Base-by-base conservation (phyloP, 371 early-diverging fungal species). In the Umbelopsis sp. region DNA sequence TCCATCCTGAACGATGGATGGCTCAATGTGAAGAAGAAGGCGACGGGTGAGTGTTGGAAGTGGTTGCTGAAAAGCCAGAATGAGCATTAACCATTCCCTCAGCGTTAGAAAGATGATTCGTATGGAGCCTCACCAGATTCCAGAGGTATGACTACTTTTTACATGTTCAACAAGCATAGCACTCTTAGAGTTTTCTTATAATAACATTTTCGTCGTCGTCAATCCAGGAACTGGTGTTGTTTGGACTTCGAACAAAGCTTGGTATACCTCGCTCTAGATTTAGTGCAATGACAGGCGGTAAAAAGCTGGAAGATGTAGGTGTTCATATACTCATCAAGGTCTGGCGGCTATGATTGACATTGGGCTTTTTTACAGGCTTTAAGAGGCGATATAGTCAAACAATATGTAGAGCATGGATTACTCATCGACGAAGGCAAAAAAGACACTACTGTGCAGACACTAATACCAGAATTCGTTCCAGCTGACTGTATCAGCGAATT, bases 201-300 rank as follows among this genome's bases (percentile, higher is more conserved):
- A 44, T 48, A 16, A 46, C 22, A 32, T 53, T 32, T 0, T 32
- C 18, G 45, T 10, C 38, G 8, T 38, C 37, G n/a, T 22, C 22
- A 22, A 53, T 44, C 22, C 73, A 88, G 77, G 94, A 92, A 72
- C 67, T 87, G 7, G 73, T 92, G 4, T 84, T 92, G 32, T 84
- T 92, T 67, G 91, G 94, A 0, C 74, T 93, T 73, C 85, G 94
- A 3, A 92, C 88, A 18, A 84, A 76, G 18, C 84, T 78, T 72
- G 91, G 91, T 1, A 68, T 91, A 18, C 76, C 80, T 16, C 73
- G 83, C 29, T 65, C 68, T 12, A 65, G 80, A 35, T 86, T 85
- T 52, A 52, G 41, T 29, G 12, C 37, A 3, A 69, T 80, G 70
- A 78, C 82, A 37, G 50, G 66, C 16, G 78, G 76, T 5, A 51